Percentiles rank a stretch among this genome's conserved stretches.
phyloP scores from a whole-genome alignment of 2,329 filamentous ascomycete species.

The Fusarium secorum region DNA sequence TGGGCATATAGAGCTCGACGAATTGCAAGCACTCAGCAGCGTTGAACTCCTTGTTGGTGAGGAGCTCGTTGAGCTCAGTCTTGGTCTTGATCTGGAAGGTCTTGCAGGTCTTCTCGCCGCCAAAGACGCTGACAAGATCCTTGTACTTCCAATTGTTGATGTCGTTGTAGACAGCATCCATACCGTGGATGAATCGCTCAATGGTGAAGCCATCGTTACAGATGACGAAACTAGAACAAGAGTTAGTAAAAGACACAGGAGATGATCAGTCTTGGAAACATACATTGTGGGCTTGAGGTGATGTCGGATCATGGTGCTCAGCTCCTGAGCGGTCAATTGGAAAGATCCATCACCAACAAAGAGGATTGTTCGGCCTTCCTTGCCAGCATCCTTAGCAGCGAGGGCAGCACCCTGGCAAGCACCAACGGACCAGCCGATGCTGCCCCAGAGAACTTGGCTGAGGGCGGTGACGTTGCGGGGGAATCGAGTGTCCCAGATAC shows the following conservation, averaged over 20 bases:
- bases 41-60: slow-evolving; percentile 70
- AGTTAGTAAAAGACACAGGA: slow-evolving; percentile 27
- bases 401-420: slow-evolving; percentile 73
- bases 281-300: slow-evolving; percentile 79
- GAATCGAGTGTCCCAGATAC: slow-evolving; percentile 86
- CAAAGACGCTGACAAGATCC: slow-evolving; percentile 72
- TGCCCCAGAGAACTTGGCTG: slow-evolving; percentile 79
- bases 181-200: slow-evolving; percentile 87
- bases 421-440: slow-evolving; percentile 68
- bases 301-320: slow-evolving; percentile 83
- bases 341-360: slow-evolving; percentile 91
- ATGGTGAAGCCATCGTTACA: slow-evolving; percentile 92
- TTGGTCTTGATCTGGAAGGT: slow-evolving; percentile 75
- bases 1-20: slow-evolving; percentile 83
- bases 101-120: slow-evolving; percentile 65
- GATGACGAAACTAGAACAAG: slow-evolving; percentile 71
- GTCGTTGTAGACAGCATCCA: slow-evolving; percentile 82
- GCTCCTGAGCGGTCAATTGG: slow-evolving; percentile 83
- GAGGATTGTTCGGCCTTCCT: slow-evolving; percentile 73
- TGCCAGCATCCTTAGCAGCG: slow-evolving; percentile 71
- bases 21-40: slow-evolving; percentile 67
- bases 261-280: slow-evolving; percentile 44
- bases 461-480: slow-evolving; percentile 79
- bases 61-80: slow-evolving; percentile 70
- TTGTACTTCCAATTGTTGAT: slow-evolving; percentile 78